Evolutionary conservation across 768 basidiomycete genomes (phyloP), one percentile per base, ranked within the genome.

Genomic region (Suillus tomentosus): DNA sequence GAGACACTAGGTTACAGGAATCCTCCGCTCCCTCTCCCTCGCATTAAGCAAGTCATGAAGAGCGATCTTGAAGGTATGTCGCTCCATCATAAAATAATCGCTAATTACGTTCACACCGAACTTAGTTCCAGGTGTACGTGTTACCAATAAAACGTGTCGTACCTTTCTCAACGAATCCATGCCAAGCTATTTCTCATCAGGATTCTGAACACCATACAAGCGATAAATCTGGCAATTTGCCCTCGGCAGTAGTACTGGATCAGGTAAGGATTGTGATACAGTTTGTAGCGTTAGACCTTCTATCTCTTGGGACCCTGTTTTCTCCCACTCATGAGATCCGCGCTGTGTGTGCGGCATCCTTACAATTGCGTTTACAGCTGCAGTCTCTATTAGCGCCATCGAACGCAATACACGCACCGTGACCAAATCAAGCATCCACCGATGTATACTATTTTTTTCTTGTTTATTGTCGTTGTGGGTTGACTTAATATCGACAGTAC

Each of bases 11-110:
- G 95, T 77, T 93, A 92, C 68, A 81, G 91, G 60, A 92, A 95
- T 72, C 92, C 92, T 2, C 89, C 92, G 5, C 80, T 99, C 13
- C 97, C 96, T 4, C 80, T 99, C 37, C 96, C 97, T 19, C 82
- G 97, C 74, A 97, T 99, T 72, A 99, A 98, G 83, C 98, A 98
- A 76, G 96, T 98, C 63, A 97, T 98, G 94, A 98, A 99, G 83
- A 96, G 91, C 75, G 95, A 95, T 79, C 31, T 31, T 98, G 67
- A 95, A 95, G 86, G 95, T 96, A 73, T 72, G 87, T 73, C 60
- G 50, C 50, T 15, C n/a, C 19, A 40, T 45, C 50, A 42, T 69
- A 36, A 60, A 40, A 43, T 31, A 55, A n/a, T 24, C 31, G 27
- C 60, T 67, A 45, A 67, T 53, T 24, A 22, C 50, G 60, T 62